Evolutionary conservation across 2,329 filamentous ascomycete genomes (phyloP).

Genomic region (Canariomyces notabilis): DNA sequence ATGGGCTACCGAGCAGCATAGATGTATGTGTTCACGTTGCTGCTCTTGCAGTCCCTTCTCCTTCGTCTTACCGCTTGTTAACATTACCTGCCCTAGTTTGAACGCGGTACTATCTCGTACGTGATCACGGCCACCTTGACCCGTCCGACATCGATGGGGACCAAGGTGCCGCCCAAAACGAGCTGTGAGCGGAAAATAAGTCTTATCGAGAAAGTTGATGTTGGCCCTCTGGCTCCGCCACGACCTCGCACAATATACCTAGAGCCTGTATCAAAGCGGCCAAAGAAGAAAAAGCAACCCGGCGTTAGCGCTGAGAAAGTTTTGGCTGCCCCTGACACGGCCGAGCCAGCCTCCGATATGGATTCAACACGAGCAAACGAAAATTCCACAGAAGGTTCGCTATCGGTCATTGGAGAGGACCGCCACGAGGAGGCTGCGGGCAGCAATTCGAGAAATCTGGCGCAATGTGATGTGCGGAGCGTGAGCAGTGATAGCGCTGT

Average conservation of each 20-base stretch:
- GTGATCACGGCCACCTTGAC: conserved; percentile 86
- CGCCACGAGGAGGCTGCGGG: conserved; percentile 33
- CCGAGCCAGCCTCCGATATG: conserved; percentile 34
- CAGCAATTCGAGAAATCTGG: conserved; percentile 37
- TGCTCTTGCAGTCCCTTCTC: neutral
- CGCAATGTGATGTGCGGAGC: conserved; percentile 55
- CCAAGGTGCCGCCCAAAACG: conserved; percentile 55
- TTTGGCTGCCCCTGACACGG: conserved; percentile 33
- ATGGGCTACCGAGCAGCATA: conserved; percentile 75
- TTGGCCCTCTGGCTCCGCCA: conserved; percentile 68
- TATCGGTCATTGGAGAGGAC: conserved; percentile 35
- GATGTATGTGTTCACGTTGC: conserved; percentile 58
- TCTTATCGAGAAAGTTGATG: conserved; percentile 77
- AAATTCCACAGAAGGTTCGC: conserved; percentile 38
- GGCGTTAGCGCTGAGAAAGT: conserved; percentile 40
- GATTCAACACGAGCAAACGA: conserved; percentile 35
- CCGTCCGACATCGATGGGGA: conserved; percentile 70
- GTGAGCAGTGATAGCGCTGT: conserved; percentile 64
- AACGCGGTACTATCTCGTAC: conserved; percentile 88
- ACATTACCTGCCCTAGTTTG: conserved; percentile 60
- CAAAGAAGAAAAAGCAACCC: conserved; percentile 56
- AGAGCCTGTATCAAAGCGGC: conserved; percentile 73
- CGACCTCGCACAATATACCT: conserved; percentile 79
- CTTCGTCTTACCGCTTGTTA: neutral
- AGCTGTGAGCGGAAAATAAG: conserved; percentile 78